Evolutionary conservation across 208 protist genomes (phyloP), one percentile per base, ranked within the genome.

Genomic region (Acanthamoeba royreba): DNA sequence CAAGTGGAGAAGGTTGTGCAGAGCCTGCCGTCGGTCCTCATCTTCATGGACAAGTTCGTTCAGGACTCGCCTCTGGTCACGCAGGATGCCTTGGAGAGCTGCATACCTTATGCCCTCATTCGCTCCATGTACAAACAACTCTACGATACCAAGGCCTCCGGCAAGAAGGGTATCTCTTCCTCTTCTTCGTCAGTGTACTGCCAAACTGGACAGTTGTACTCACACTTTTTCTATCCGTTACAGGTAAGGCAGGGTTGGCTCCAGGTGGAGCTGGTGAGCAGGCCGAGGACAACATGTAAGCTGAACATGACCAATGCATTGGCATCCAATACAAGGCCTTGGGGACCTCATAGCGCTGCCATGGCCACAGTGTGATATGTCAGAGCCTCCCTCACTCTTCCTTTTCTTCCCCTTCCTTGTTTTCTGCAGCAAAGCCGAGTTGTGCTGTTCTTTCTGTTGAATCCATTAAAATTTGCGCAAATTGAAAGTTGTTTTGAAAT

Each of bases 31-130:
- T 90, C 83, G 38, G 53, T 90, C 15, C 31, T 90, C 83, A 90
- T 90, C 4, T 90, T 90, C 83, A 58, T 90, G 46, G 83, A 90
- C 52, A 90, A 90, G 83, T 90, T 90, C 40, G 52, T 90, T 17
- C 28, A 58, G 19, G 43, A 55, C 53, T 90, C 83, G 43, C 49
- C 49, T 8, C n/a, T 90, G 5, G 25, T 90, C 83, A 58, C 40
- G 38, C 83, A 90, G 40, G 83, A 90, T 17, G 46, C 15, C 19
- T 35, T 90, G 28, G 83, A 90, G 40, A 28, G 13, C 83, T 69
- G 83, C 83, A 9, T 90, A 5, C 83, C 83, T 49, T 90, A 90
- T 38, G 83, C 83, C 46, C 52, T 90, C 35, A 42, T 90, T 33
- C 83, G 83, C 13, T 90, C 83, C 38, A 55, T 66, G 83, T 90